Percentiles rank a stretch among this genome's conserved stretches.
phyloP scores from a whole-genome alignment of 108 stramenopile species.

The Aurantiochytrium sp. region DNA sequence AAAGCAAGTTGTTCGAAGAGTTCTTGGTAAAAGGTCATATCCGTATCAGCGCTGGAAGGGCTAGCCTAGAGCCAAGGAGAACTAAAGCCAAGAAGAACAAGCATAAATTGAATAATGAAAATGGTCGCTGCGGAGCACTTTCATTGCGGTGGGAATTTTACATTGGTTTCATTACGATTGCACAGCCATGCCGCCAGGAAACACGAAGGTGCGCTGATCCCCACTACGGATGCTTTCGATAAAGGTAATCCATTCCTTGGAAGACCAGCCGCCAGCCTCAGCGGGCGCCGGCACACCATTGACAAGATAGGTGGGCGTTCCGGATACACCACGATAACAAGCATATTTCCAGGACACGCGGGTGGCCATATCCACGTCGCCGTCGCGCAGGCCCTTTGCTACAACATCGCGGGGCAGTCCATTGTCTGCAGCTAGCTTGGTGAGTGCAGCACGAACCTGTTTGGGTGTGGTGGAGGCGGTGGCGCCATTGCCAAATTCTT shows the following conservation, averaged over 20 bases:
- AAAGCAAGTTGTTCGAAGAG: too few species aligned
- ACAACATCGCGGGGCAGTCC: neutral
- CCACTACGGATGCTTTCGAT: neutral
- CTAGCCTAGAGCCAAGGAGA: too few species aligned
- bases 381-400: neutral
- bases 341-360: conserved; percentile 18
- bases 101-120: too few species aligned
- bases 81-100: too few species aligned
- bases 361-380: neutral
- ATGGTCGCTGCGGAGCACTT: too few species aligned
- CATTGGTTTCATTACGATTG: too few species aligned
- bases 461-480: neutral
- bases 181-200: too few species aligned
- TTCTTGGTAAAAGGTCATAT: too few species aligned
- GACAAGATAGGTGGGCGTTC: conserved; percentile 24
- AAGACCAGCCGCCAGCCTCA: neutral
- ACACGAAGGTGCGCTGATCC: too few species aligned
- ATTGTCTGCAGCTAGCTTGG: neutral
- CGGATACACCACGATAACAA: conserved; percentile 12
- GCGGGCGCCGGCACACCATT: conserved; percentile 20
- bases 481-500: conserved; percentile 8
- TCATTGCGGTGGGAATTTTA: too few species aligned
- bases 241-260: neutral
- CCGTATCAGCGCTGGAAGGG: too few species aligned
- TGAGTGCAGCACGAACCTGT: neutral